Conservation (phyloP, 2,329 filamentous ascomycete species). For the Penicillium sp. region DNA sequence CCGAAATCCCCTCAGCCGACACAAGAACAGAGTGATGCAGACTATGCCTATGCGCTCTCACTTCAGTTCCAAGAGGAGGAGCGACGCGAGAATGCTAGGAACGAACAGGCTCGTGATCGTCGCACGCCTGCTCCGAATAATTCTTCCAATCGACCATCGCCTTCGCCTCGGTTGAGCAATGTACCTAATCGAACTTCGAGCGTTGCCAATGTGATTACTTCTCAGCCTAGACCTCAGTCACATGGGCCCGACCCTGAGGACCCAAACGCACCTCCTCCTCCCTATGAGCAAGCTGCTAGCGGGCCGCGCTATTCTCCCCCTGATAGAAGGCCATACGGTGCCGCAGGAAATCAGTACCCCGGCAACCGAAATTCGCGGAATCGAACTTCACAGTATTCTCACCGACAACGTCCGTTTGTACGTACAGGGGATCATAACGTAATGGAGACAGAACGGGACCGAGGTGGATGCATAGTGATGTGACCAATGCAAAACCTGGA, state of each 20-base stretch:
- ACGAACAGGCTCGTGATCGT: slow-evolving; percentile 38
- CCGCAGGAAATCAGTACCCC: slow-evolving; percentile 19
- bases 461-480: slow-evolving; percentile 43
- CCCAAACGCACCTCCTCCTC: slow-evolving; percentile 54
- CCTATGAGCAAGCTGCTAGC: slow-evolving; percentile 63
- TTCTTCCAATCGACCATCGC: slow-evolving; percentile 11
- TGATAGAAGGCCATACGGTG: slow-evolving; percentile 34
- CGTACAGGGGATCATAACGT: slow-evolving; percentile 1
- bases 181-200: slow-evolving; percentile 19
- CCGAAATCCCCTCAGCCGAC: slow-evolving; percentile 19
- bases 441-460: slow-evolving; percentile 33
- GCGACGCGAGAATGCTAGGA: slow-evolving; percentile 54
- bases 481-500: slow-evolving; percentile 16
- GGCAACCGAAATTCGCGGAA: slow-evolving; percentile 13
- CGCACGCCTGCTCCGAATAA: slow-evolving; percentile 20
- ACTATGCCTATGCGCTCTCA: slow-evolving; percentile 84
- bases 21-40: slow-evolving; percentile 66
- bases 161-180: slow-evolving; percentile 12
- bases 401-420: neutral
- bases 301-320: slow-evolving; percentile 56
- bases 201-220: slow-evolving; percentile 15
- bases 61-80: slow-evolving; percentile 94
- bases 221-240: slow-evolving; percentile 11
- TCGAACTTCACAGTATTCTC: slow-evolving; percentile 2
- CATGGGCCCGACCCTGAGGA: slow-evolving; percentile 42